phyloP scores from a whole-genome alignment of 768 basidiomycete genomes.

The Polyporus arcularius region DNA sequence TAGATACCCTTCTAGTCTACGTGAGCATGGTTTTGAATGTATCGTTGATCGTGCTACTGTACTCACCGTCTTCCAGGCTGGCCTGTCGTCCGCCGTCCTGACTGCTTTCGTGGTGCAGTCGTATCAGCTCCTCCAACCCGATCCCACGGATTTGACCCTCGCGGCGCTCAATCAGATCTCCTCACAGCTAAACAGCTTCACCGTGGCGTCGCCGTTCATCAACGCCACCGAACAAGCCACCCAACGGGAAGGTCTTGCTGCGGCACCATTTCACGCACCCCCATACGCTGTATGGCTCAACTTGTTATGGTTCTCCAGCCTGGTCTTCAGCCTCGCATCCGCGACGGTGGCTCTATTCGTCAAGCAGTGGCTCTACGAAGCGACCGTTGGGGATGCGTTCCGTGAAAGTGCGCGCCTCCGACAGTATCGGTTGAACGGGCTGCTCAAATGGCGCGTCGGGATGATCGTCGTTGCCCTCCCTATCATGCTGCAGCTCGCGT shows the following conservation, averaged over 20 bases:
- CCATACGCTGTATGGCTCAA: constrained; percentile 13
- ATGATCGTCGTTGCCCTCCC: constrained; percentile 15
- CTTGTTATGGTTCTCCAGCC: constrained; percentile 23
- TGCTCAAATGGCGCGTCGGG: constrained; percentile 21
- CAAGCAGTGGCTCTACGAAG: constrained; percentile 28
- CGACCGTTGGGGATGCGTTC: constrained; percentile 15
- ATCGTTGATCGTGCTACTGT: too few species aligned
- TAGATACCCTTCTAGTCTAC: too few species aligned
- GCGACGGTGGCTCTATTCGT: constrained; percentile 24
- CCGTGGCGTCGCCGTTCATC: background rate
- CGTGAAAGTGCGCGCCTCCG: constrained; percentile 19
- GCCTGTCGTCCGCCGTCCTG: constrained; percentile 25
- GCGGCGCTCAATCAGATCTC: constrained; percentile 8
- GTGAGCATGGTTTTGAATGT: too few species aligned
- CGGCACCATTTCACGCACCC: background rate
- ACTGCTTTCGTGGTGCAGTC: constrained; percentile 20
- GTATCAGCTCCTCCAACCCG: constrained; percentile 7
- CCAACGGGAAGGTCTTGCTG: background rate
- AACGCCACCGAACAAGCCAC: too few species aligned
- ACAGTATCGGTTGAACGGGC: constrained; percentile 24
- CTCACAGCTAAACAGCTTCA: background rate
- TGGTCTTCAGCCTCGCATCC: constrained; percentile 24
- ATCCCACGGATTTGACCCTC: background rate
- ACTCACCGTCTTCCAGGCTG: constrained; percentile 13
- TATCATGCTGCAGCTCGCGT: constrained; percentile 13